A percentile compares a stretch with the other conserved stretches of the same genome.
Conservation (phyloP, 352 stramenopile genomes). For the Globisporangium recalcitrans region DNA sequence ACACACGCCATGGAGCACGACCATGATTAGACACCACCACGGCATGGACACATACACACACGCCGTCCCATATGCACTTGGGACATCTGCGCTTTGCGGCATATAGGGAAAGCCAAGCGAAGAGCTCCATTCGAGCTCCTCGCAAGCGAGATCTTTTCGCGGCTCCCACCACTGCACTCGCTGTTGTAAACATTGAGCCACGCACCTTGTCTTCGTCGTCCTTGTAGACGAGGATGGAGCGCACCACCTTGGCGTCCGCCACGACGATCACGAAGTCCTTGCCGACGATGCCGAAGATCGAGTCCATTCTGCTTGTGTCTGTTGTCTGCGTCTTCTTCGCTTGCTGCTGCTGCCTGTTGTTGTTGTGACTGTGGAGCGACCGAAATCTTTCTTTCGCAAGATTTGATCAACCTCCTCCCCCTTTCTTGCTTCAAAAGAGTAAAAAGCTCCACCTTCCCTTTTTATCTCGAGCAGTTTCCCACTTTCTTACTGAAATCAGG, state of each 20-base stretch:
- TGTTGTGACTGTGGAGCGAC: neutral
- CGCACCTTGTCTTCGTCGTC: slow-evolving; percentile 90
- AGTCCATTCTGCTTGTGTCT: slow-evolving; percentile 56
- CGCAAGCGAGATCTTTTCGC: slow-evolving; percentile 3
- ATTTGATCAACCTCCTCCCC: neutral
- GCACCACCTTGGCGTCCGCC: slow-evolving; percentile 86
- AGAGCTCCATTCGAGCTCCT: neutral
- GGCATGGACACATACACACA: neutral
- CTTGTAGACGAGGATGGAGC: slow-evolving; percentile 92
- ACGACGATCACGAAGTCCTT: slow-evolving; percentile 91
- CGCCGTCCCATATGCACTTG: no score
- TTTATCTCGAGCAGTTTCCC: no score
- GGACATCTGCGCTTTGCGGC: no score
- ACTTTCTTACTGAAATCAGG: neutral
- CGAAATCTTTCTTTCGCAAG: slow-evolving; percentile 8
- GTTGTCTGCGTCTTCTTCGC: neutral
- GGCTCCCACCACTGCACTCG: no score
- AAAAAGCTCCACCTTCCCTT: neutral
- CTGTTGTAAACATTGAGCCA: no score
- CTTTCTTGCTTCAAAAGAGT: neutral
- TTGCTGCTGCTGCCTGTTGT: slow-evolving; percentile 3
- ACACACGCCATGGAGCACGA: neutral
- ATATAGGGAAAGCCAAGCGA: no score
- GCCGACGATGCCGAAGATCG: slow-evolving; percentile 85
- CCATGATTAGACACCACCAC: neutral